Evolutionary conservation across 2,329 filamentous ascomycete genomes (phyloP).

Genomic region (Fusarium sp.): DNA sequence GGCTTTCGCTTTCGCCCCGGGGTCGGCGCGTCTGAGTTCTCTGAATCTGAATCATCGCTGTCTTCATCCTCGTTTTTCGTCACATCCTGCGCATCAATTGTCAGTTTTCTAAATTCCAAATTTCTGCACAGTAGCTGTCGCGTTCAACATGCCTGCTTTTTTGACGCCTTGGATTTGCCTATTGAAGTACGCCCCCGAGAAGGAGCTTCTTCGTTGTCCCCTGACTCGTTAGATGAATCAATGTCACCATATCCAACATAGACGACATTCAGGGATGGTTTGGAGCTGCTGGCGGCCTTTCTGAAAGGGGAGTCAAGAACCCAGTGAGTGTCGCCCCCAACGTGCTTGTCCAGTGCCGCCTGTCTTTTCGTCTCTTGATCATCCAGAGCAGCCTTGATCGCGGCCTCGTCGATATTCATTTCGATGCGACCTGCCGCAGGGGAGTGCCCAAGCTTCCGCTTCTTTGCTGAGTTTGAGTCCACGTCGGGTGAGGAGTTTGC

Average conservation of each 20-base stretch:
- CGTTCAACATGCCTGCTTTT: constrained; percentile 45
- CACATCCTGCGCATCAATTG: constrained; percentile 22
- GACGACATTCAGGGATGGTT: constrained; percentile 66
- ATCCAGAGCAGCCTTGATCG: constrained; percentile 72
- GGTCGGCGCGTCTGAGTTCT: constrained; percentile 38
- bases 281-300: constrained; percentile 45
- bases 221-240: constrained; percentile 55
- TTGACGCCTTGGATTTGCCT: constrained; percentile 44
- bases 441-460: constrained; percentile 63
- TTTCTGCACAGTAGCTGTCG: neutral
- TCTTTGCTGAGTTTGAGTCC: constrained; percentile 70
- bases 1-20: constrained; percentile 45
- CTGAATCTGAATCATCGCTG: constrained; percentile 44
- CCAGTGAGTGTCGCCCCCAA: constrained; percentile 80
- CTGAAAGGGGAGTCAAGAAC: constrained; percentile 67
- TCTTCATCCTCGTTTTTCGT: constrained; percentile 41
- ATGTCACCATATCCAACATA: constrained; percentile 67
- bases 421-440: constrained; percentile 53
- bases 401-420: constrained; percentile 64
- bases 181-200: constrained; percentile 53
- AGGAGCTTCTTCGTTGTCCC: constrained; percentile 50
- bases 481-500: constrained; percentile 60
- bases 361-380: constrained; percentile 75
- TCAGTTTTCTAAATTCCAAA: constrained; percentile 1
- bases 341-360: constrained; percentile 70